Evolutionary conservation across 176 grass and related monocot genomes (phyloP), one percentile per base, ranked within the genome.

Genomic region (Oryza officinalis): DNA sequence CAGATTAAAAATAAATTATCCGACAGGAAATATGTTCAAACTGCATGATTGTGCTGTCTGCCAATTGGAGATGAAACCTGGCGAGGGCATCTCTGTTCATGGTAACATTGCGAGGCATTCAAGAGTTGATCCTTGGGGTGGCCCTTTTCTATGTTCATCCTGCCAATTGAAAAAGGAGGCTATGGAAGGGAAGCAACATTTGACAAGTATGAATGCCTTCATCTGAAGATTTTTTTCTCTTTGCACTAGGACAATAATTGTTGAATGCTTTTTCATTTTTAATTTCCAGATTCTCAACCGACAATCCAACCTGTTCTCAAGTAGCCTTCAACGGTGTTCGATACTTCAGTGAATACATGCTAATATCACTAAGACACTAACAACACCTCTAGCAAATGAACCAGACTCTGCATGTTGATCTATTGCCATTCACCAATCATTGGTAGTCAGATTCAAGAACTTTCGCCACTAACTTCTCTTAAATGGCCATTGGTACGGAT

Each of bases 131-230:
- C 89, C 88, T 61, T 95, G 96, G 91, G 85, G 94, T 78, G 91
- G 96, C 28, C 96, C 96, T 86, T 98, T 98, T 76, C 96, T 98
- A 28, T 98, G 96, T 61, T 57, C 78, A 40, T 89, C 90, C 38
- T 98, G 96, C 81, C 92, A 94, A 88, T 67, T 74, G 13, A 98
- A 98, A 82, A 98, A 93, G 49, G 93, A 90, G 80, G 96, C 96
- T 50, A 98, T 98, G 96, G 96, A 98, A 91, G 96, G 96, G 69
- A 93, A 92, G 74, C 85, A 66, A 32, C 67, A 77, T 87, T 93
- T 59, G 65, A 57, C 69, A 85, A 89, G 90, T 95, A 98, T 15
- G 81, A 67, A 69, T 84, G 15, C 59, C 64, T 65, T 81, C 73
- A 72, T 57, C 52, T n/a, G 68, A 15, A 67, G 4, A 17, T 22